A percentile compares a stretch with the other conserved stretches of the same genome.
These are phyloP conservation scores for Imleria badia DNA, from an alignment of 768 basidiomycete species.

Conservation along the genomic window DNA sequence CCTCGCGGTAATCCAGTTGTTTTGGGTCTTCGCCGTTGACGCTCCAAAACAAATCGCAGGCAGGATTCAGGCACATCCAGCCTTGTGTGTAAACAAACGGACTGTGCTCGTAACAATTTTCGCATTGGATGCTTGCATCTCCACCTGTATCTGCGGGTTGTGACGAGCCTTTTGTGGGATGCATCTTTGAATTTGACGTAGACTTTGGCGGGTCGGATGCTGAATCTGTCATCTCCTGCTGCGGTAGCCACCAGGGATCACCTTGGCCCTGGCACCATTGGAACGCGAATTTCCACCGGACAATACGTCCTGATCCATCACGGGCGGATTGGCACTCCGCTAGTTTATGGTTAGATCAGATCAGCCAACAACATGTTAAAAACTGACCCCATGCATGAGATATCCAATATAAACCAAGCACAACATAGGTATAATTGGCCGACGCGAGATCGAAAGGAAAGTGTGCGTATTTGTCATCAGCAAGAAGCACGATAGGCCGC, in stretches of 20 bases:
- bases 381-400: slow-evolving; percentile 51
- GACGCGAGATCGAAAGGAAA: slow-evolving; percentile 70
- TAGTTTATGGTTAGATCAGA: slow-evolving; percentile 18
- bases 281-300: slow-evolving; percentile 81
- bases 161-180: neutral
- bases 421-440: slow-evolving; percentile 49
- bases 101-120: slow-evolving; percentile 42
- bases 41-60: slow-evolving; percentile 58
- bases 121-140: slow-evolving; percentile 34
- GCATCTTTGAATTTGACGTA: neutral
- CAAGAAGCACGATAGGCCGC: slow-evolving; percentile 66
- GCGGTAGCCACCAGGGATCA: slow-evolving; percentile 48
- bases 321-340: slow-evolving; percentile 62
- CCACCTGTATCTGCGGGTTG: neutral
- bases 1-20: slow-evolving; percentile 45
- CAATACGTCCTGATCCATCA: slow-evolving; percentile 51
- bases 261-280: slow-evolving; percentile 80
- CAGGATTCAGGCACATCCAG: slow-evolving; percentile 66
- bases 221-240: neutral
- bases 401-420: slow-evolving; percentile 65
- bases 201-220: neutral
- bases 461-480: slow-evolving; percentile 68
- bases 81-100: slow-evolving; percentile 53
- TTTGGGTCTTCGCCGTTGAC: slow-evolving; percentile 29
- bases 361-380: neutral